Base-by-base conservation (phyloP, 148 eudicot genomes). In the Diospyros kaki region DNA sequence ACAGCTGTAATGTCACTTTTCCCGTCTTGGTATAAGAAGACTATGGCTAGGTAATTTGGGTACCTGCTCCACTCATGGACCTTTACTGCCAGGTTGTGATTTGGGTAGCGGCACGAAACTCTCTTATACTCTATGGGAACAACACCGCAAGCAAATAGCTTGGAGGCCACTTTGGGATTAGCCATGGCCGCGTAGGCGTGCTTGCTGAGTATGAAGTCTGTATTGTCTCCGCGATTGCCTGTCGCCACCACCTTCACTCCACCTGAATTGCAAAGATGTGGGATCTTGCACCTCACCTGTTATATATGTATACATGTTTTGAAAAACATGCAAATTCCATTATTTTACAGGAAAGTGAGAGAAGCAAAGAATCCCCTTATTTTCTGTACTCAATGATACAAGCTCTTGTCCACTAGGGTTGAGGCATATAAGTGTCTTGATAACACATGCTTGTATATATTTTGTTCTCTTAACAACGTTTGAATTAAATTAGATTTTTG, bases 221-320 rank as follows among this genome's bases (percentile, higher is more conserved):
- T 81, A 15, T 73, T 38, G 59, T 83, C 77, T 3, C 86, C 84
- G 4, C 87, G 90, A 64, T 78, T 72, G 79, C 87, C 93, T 2
- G 93, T 89, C 53, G 78, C 88, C 59, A 83, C 88, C 5, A 89
- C 75, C 45, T 74, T 78, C 11, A 82, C 86, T 14, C 93, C 90
- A 40, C 81, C 87, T 3, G 81, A 84, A 18, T 39, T 86, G 77
- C 93, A 89, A 41, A 76, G 76, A 6, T 82, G 54, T n/a, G 81
- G 64, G 6, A 45, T 74, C 72, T 83, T 89, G 88, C 93, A 89
- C 68, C 85, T 76, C 8, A 88, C 86, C 91, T 28, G 28, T 28
- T 28, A 28, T 48, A 48, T 28, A 28, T 88, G 53, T 17, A 28
- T 28, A 28, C 28, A 28, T 3, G 28, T 58, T 58, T 28, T 39